These are phyloP conservation scores for Talaromyces wortmannii DNA, from an alignment of 495 filamentous ascomycete species.

Conservation along the genomic window DNA sequence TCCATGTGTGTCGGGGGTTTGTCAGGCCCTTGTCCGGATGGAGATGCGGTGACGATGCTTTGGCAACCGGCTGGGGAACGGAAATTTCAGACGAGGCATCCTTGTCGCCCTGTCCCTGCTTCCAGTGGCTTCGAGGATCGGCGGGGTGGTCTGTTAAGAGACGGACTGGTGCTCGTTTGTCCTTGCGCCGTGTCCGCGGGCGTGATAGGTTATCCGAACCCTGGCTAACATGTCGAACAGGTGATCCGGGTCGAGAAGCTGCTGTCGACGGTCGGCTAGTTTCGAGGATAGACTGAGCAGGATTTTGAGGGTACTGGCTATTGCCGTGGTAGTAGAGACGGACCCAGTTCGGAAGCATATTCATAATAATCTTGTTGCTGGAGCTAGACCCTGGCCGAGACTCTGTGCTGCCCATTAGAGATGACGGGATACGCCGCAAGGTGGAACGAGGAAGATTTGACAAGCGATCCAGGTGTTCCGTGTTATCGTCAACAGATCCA, in stretches of 20 bases:
- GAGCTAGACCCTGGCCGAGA: constrained; percentile 25
- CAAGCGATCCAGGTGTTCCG: constrained; percentile 34
- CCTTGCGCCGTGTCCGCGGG: constrained; percentile 39
- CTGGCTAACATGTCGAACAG: constrained; percentile 1
- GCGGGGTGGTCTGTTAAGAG: constrained; percentile 21
- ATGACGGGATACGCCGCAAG: constrained; percentile 10
- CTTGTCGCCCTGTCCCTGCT: constrained; percentile 13
- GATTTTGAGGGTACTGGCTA: constrained; percentile 17
- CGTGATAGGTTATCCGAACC: constrained; percentile 31
- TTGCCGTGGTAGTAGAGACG: constrained; percentile 40
- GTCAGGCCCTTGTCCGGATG: constrained; percentile 52
- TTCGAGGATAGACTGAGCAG: constrained; percentile 27
- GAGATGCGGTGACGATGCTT: constrained; percentile 71
- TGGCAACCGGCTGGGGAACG: constrained; percentile 9
- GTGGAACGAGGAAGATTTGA: constrained; percentile 29
- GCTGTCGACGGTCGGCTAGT: constrained; percentile 7
- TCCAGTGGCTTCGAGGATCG: constrained; percentile 42
- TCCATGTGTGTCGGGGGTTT: constrained; percentile 51
- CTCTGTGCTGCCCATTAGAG: background rate
- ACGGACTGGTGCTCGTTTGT: constrained; percentile 6
- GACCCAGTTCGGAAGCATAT: constrained; percentile 42
- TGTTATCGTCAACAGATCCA: constrained; percentile 38
- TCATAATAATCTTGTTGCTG: constrained; percentile 48
- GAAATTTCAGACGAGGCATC: background rate
- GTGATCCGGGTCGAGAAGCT: constrained; percentile 5